Conservation (phyloP, 2,329 filamentous ascomycete species). For the Exophiala phaeomuriformis region DNA sequence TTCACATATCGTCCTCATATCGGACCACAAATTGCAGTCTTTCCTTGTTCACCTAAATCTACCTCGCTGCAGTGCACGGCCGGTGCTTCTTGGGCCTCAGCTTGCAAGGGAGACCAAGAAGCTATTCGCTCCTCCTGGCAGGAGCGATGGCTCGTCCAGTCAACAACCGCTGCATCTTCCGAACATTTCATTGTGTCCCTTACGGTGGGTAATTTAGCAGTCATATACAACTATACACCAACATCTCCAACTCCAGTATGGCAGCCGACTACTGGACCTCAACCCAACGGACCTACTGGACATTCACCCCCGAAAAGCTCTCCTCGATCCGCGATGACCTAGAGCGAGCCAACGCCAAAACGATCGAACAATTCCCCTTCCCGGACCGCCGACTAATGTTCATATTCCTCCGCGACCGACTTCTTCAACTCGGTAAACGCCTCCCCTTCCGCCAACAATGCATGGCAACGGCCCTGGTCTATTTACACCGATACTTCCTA, state of each 20-base stretch:
- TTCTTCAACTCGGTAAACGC: slow-evolving; percentile 75
- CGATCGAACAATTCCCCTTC: slow-evolving; percentile 72
- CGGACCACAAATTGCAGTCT: no score
- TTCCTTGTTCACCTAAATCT: no score
- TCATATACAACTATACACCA: not conserved
- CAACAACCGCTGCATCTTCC: not conserved
- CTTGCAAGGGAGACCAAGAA: no score
- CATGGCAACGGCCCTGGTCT: slow-evolving; percentile 87
- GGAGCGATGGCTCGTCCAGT: not conserved
- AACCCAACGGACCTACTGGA: slow-evolving; percentile 83
- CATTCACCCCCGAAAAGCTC: slow-evolving; percentile 76
- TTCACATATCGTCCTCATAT: no score
- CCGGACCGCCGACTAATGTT: slow-evolving; percentile 75
- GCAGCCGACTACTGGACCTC: slow-evolving; percentile 96
- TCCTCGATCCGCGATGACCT: slow-evolving; percentile 66
- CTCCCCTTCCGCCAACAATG: slow-evolving; percentile 83
- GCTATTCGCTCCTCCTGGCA: not conserved
- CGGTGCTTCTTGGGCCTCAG: no score
- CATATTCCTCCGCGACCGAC: slow-evolving; percentile 86
- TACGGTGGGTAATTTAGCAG: not conserved
- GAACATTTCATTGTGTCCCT: not conserved
- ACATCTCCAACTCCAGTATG: slow-evolving; percentile 47
- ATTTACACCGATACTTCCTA: slow-evolving; percentile 87
- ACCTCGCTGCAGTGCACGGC: no score
- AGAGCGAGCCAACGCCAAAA: slow-evolving; percentile 60